Base-by-base conservation (phyloP, 306 rosid genomes). In the Clitoria ternatea region DNA sequence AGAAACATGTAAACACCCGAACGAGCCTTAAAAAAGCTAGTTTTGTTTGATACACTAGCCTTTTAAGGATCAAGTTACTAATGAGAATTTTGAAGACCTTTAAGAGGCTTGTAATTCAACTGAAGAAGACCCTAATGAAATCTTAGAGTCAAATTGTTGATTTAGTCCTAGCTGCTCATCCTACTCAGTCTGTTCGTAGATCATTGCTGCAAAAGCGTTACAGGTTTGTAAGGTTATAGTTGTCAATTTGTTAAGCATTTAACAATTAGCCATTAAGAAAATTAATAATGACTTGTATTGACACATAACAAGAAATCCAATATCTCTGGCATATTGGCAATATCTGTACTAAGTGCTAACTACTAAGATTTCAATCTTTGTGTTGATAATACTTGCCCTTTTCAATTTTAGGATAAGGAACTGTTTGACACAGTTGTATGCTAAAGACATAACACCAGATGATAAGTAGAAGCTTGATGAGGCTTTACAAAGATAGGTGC, bases 381-480 rank as follows among this genome's bases (percentile, higher is more conserved):
- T 29, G 44, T 61, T 44, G 72, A 62, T 32, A 52, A 15, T 20
- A 26, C 20, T n/a, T 55, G 3, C 36, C 54, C 7, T 50, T 73
- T 18, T 47, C 40, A 27, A 8, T 75, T 78, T 72, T 83, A 88
- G 97, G 86, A 73, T 91, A 67, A 85, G 96, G 79, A 66, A 85
- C 77, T 88, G 96, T 75, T 72, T 91, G 81, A 87, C 92, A 32
- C 92, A 91, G 54, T 78, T 91, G 81, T 80, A 91, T 82, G 96
- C 88, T 20, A 91, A 91, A 76, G 96, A 91, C 80, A 91, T 91
- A 69, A 88, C 96, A 37, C 96, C 89, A 44, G 97, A 91, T 70
- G 97, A 91, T 74, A 91, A 86, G 77, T 92, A 85, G 78, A 96
- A 91, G 76, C 97, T 91, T 18, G 97, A 91, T 50, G 97, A 91